phyloP scores from a whole-genome alignment of 2,329 filamentous ascomycete species.

The Tolypocladium ophioglossoides region DNA sequence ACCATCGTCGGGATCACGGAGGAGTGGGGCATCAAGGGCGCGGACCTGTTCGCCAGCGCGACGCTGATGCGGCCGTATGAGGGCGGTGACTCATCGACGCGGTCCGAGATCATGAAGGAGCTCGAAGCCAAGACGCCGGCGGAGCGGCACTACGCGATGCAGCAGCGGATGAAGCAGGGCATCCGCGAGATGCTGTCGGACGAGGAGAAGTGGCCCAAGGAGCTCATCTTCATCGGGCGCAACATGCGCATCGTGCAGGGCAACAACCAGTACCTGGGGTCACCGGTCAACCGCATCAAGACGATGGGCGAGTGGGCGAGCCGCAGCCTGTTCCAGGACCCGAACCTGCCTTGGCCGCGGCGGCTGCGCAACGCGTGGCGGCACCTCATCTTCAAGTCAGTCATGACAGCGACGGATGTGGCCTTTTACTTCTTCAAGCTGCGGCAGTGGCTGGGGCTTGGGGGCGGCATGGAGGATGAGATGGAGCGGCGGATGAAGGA shows the following conservation, averaged over 20 bases:
- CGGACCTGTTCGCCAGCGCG: constrained; percentile 84
- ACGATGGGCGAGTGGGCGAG: constrained; percentile 89
- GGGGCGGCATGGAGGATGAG: constrained; percentile 87
- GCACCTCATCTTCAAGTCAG: constrained; percentile 72
- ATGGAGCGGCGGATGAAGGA: constrained; percentile 78
- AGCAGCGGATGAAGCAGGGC: constrained; percentile 65
- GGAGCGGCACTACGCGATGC: constrained; percentile 83
- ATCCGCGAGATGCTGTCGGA: constrained; percentile 63
- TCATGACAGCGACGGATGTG: constrained; percentile 67
- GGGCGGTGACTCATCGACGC: constrained; percentile 64
- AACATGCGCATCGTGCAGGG: constrained; percentile 90
- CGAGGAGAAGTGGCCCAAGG: constrained; percentile 80
- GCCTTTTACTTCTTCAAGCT: constrained; percentile 75
- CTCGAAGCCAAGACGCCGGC: constrained; percentile 46
- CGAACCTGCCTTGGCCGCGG: constrained; percentile 50
- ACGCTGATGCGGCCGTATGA: constrained; percentile 86
- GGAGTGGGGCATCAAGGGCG: constrained; percentile 79
- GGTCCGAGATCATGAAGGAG: constrained; percentile 54
- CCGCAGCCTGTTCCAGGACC: constrained; percentile 67
- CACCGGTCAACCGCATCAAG: constrained; percentile 85
- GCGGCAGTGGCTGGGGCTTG: constrained; percentile 64
- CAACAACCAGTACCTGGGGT: constrained; percentile 85
- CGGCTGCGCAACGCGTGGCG: constrained; percentile 59
- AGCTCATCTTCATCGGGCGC: constrained; percentile 83
- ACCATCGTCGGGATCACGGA: constrained; percentile 62